A percentile compares a stretch with the other conserved stretches of the same genome.
Evolutionary conservation across 2,329 filamentous ascomycete genomes (phyloP).

Genomic region (Fusarium mundagurra): DNA sequence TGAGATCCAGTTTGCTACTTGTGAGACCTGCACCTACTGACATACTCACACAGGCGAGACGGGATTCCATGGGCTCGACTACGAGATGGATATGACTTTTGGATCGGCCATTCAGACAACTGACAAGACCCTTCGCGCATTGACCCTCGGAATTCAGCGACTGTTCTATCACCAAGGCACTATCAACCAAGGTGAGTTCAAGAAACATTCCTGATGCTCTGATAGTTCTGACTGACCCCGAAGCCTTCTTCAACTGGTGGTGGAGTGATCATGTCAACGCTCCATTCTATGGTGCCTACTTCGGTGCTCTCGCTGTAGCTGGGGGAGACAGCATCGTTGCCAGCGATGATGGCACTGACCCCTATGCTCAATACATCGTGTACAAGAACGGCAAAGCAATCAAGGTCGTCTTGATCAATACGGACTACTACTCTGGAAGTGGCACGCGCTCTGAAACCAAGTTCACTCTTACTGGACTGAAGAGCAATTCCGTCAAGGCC

Average conservation of each 20-base stretch:
- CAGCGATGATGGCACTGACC: neutral
- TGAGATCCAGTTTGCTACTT: neutral
- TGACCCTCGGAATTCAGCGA: neutral
- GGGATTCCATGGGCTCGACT: neutral
- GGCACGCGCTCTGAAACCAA: neutral
- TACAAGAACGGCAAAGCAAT: neutral
- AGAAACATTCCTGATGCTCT: accelerated
- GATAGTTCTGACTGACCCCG: accelerated
- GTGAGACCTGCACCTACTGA: neutral
- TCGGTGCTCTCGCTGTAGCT: neutral
- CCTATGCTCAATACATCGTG: neutral
- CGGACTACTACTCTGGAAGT: neutral
- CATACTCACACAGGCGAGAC: neutral
- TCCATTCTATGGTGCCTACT: neutral
- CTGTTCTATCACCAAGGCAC: neutral
- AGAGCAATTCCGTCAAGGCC: neutral
- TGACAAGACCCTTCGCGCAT: neutral
- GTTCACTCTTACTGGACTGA: neutral
- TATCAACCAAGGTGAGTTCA: neutral
- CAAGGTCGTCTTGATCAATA: neutral
- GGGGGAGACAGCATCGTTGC: neutral
- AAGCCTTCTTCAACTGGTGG: neutral
- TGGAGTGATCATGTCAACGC: neutral
- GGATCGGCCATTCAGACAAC: neutral
- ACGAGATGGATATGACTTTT: neutral